A percentile compares a stretch with the other conserved stretches of the same genome.
phyloP scores from a whole-genome alignment of 768 basidiomycete genomes.

The Suillus luteus region DNA sequence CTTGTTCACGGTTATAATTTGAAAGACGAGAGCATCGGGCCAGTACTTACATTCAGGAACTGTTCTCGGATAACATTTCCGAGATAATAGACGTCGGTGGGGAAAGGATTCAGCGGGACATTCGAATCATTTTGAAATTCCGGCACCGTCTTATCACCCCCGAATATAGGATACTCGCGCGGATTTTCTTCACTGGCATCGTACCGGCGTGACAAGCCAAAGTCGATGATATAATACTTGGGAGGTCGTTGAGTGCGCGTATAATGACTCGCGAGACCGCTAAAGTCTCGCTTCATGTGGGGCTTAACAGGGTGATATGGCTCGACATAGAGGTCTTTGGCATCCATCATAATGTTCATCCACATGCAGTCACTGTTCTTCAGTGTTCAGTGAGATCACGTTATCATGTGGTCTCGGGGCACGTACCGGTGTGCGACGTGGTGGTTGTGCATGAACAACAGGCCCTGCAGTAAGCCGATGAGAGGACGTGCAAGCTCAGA shows the following conservation, averaged over 20 bases:
- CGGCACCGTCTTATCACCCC: constrained; percentile 45
- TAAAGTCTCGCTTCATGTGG: constrained; percentile 22
- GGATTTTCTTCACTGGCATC: constrained; percentile 28
- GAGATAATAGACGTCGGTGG: constrained; percentile 46
- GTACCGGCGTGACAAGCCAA: constrained; percentile 37
- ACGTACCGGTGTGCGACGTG: constrained; percentile 38
- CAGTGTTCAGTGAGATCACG: background rate
- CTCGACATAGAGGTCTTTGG: constrained; percentile 24
- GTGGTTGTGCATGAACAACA: constrained; percentile 39
- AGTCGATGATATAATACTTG: constrained; percentile 40
- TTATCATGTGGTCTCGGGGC: constrained; percentile 8
- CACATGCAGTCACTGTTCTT: constrained; percentile 27
- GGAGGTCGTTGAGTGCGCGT: constrained; percentile 32
- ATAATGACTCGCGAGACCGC: constrained; percentile 23
- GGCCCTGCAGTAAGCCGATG: constrained; percentile 24
- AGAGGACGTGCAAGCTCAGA: background rate
- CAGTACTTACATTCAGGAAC: constrained; percentile 34
- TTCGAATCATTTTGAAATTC: constrained; percentile 33
- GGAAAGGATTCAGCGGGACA: constrained; percentile 39
- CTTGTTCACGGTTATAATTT: background rate
- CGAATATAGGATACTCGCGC: constrained; percentile 32
- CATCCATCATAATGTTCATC: constrained; percentile 37
- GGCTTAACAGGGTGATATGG: constrained; percentile 27
- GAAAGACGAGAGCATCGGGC: background rate
- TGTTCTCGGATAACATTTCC: constrained; percentile 39